Conservation (phyloP, 768 basidiomycete genomes). For the Trametes gibbosa region DNA sequence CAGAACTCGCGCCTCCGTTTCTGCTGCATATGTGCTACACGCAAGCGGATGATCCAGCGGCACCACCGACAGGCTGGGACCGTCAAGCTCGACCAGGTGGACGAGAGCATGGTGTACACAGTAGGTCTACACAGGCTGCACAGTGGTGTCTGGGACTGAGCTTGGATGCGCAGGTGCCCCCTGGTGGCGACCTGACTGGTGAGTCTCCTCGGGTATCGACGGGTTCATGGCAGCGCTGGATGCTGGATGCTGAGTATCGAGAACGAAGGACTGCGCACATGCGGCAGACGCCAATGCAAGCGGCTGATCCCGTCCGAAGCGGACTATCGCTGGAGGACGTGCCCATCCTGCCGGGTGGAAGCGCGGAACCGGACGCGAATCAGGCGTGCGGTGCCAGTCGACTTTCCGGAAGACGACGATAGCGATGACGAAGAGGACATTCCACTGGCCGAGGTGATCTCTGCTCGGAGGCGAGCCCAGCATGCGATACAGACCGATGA, state of each 20-base stretch:
- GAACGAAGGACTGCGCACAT: constrained; percentile 15
- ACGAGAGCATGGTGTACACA: background rate
- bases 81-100: background rate
- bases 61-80: background rate
- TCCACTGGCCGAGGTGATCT: background rate
- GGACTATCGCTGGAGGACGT: constrained; percentile 21
- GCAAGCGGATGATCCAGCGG: constrained; percentile 4
- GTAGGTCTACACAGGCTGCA: background rate
- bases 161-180: background rate
- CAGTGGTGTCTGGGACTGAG: background rate
- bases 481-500: background rate
- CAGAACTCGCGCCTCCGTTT: constrained; percentile 15
- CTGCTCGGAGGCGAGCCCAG: background rate
- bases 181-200: constrained; percentile 2
- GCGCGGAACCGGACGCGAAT: constrained; percentile 4
- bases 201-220: background rate
- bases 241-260: background rate
- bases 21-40: constrained; percentile 20
- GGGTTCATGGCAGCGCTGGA: background rate
- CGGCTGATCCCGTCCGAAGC: constrained; percentile 18
- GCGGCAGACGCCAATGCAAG: constrained; percentile 16
- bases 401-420: background rate
- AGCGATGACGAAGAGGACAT: background rate
- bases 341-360: constrained; percentile 21
- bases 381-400: background rate